Percentiles rank a stretch among this genome's conserved stretches.
phyloP scores from a whole-genome alignment of 2,329 filamentous ascomycete genomes.

The Fusarium kyushuense region DNA sequence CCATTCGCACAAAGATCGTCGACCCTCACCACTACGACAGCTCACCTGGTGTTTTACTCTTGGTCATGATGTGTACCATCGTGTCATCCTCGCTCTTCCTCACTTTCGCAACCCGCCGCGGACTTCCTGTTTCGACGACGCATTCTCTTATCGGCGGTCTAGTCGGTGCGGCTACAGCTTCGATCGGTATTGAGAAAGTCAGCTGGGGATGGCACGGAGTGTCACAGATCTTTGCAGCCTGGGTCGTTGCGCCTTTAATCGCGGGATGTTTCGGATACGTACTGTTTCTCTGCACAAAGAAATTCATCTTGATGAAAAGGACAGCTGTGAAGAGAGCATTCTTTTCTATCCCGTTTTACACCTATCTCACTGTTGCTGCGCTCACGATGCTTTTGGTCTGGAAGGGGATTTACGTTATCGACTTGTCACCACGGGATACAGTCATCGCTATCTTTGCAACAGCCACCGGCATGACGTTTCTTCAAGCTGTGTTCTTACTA shows the following conservation, averaged over 20 bases:
- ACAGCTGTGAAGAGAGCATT: slow-evolving; percentile 52
- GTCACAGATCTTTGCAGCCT: slow-evolving; percentile 55
- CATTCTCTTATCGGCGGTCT: slow-evolving; percentile 62
- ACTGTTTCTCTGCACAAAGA: slow-evolving; percentile 54
- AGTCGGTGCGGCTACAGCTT: slow-evolving; percentile 53
- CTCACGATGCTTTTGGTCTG: slow-evolving; percentile 65
- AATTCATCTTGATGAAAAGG: slow-evolving; percentile 46
- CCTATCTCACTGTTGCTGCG: slow-evolving; percentile 53
- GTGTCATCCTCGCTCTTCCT: slow-evolving; percentile 64
- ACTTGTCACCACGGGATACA: slow-evolving; percentile 42
- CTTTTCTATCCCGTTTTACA: slow-evolving; percentile 54
- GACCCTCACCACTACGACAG: slow-evolving; percentile 63
- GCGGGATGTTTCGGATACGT: slow-evolving; percentile 50
- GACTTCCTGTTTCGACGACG: slow-evolving; percentile 67
- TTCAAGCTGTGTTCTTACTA: slow-evolving; percentile 63
- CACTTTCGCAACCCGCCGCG: slow-evolving; percentile 63
- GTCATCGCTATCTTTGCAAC: slow-evolving; percentile 58
- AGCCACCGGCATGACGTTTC: slow-evolving; percentile 55
- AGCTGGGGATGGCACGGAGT: slow-evolving; percentile 56
- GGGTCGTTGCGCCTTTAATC: slow-evolving; percentile 54
- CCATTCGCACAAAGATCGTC: slow-evolving; percentile 68
- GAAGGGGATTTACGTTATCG: slow-evolving; percentile 51
- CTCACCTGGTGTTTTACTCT: slow-evolving; percentile 65
- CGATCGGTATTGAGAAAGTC: slow-evolving; percentile 53
- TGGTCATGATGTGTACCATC: slow-evolving; percentile 67